These are phyloP conservation scores for Sesbania bispinosa DNA, from an alignment of 306 rosid genomes.

Conservation along the genomic window DNA sequence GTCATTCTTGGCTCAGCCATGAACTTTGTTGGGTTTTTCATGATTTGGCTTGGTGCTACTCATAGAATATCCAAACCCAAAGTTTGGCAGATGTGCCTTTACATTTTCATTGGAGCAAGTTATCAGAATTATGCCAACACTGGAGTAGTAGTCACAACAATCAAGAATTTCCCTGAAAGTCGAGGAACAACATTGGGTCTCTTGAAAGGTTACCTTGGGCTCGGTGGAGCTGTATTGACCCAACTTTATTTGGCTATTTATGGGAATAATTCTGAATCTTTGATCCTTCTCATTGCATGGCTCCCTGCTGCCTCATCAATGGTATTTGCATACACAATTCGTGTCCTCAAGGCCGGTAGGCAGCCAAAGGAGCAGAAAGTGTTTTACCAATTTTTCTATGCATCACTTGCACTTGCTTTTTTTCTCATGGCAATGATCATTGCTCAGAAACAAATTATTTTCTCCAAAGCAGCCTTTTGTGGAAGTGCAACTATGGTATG, in stretches of 20 bases:
- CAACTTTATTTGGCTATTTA: conserved; percentile 46
- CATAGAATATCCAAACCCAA: no score
- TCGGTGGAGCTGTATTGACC: conserved; percentile 51
- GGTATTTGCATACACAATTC: conserved; percentile 37
- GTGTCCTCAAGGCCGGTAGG: conserved; percentile 23
- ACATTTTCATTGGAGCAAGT: no score
- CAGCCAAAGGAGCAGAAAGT: conserved; percentile 33
- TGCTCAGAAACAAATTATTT: neutral
- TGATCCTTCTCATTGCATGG: conserved; percentile 53
- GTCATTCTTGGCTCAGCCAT: no score
- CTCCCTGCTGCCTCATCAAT: conserved; percentile 46
- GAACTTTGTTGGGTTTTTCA: no score
- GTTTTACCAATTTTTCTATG: conserved; percentile 41
- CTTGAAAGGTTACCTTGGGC: conserved; percentile 52
- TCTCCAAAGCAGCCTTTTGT: neutral
- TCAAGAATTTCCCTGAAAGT: conserved; percentile 49
- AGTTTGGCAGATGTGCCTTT: no score
- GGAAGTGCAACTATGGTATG: conserved; percentile 28
- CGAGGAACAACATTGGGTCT: conserved; percentile 51
- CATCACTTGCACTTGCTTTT: conserved; percentile 38
- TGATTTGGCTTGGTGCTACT: no score
- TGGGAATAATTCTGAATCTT: conserved; percentile 40
- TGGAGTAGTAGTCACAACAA: conserved; percentile 41
- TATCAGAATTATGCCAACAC: no score
- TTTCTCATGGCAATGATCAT: conserved; percentile 35